These are phyloP conservation scores for Aspergillus egyptiacus DNA, from an alignment of 495 filamentous ascomycete species.

Conservation along the genomic window DNA sequence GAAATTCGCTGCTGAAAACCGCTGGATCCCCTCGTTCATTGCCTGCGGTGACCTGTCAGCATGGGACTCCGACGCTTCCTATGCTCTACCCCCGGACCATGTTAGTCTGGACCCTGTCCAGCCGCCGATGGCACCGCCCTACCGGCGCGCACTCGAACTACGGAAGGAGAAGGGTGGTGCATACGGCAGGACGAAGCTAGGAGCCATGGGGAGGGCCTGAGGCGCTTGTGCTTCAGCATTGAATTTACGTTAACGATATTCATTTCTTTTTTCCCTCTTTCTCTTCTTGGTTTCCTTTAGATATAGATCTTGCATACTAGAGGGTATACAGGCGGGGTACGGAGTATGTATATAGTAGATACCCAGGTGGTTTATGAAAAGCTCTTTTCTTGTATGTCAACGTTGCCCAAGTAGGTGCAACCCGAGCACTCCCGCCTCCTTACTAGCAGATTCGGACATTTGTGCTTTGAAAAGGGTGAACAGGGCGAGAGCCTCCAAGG, in stretches of 20 bases:
- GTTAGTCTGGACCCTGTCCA: conserved; percentile 89
- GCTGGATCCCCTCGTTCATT: conserved; percentile 91
- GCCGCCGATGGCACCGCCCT: conserved; percentile 91
- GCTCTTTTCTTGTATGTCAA: too few species aligned
- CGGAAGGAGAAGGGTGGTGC: conserved; percentile 69
- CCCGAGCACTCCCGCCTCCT: too few species aligned
- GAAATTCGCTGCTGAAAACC: conserved; percentile 37
- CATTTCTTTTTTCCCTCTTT: neutral
- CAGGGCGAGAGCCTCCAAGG: too few species aligned
- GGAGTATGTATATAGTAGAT: conserved; percentile 18
- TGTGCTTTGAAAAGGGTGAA: too few species aligned
- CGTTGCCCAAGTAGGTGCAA: too few species aligned
- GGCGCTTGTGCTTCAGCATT: too few species aligned
- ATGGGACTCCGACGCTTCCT: conserved; percentile 91
- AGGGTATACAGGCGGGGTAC: neutral
- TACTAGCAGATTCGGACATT: too few species aligned
- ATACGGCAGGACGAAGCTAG: conserved; percentile 69
- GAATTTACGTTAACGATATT: neutral
- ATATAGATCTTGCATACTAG: neutral
- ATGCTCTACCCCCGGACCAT: conserved; percentile 70
- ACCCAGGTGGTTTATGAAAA: conserved; percentile 12
- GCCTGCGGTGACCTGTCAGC: conserved; percentile 94
- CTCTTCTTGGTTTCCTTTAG: neutral
- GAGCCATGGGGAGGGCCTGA: conserved; percentile 25
- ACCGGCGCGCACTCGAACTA: conserved; percentile 83